Base-by-base conservation (phyloP, 257 asterid species). In the Ligustrum vulgare region DNA sequence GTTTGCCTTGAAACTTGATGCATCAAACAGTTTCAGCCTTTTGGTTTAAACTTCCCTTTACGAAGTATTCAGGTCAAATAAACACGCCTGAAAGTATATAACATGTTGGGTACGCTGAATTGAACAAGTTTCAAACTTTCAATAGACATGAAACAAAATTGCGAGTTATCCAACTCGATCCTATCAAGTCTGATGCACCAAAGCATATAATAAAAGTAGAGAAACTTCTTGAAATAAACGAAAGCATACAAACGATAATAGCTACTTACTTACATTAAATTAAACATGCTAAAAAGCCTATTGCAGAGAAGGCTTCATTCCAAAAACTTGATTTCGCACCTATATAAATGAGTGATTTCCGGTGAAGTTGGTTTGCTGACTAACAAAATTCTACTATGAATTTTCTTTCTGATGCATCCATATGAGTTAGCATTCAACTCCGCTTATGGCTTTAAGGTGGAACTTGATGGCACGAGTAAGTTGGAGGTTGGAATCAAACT, bases 401-500 rank as follows among this genome's bases (percentile, higher is more conserved):
- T 69, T 37, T 41, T 3, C 2, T 25, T 69, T 69, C 34, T 25
- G 12, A 58, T 58, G 63, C 63, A 23, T 70, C 36, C 37, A 47
- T 12, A 11, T 2, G 18, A 20, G 8, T 36, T 41, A 22, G 51
- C n/a, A 18, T 69, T 69, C 2, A 9, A 41, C 4, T 62, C 43
- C 56, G 35, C 41, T 25, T 31, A 41, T 1, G 47, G 75, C 75
- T 62, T 71, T 78, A 69, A 77, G 45, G 70, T 49, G n/a, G 89
- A 77, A 78, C 80, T 64, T 31, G 82, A 80, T 2, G 82, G 74
- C 25, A 79, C 28, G 18, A 71, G 81, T 11, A 78, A 62, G 74
- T 15, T 79, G 60, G 76, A 37, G 74, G 16, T 70, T 4, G 82
- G 8, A 1, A 18, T n/a, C 23, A 18, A 51, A n/a, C 8, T 6